Evolutionary conservation across 768 basidiomycete genomes (phyloP).

Genomic region (Lentinula detonsa): DNA sequence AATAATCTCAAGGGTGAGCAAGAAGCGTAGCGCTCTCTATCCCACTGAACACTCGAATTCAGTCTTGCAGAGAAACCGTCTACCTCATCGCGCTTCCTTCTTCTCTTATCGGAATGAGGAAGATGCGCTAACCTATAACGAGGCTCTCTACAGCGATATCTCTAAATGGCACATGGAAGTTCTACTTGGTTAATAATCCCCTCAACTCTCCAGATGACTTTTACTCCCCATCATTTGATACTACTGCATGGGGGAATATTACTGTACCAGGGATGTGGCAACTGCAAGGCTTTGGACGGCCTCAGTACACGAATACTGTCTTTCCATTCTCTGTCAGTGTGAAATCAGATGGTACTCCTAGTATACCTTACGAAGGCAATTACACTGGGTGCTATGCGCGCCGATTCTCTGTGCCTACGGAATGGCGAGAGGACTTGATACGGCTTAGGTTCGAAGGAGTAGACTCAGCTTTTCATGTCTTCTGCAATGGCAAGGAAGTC

Average conservation of each 20-base stretch:
- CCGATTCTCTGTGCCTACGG: not conserved
- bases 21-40: not conserved
- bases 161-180: constrained; percentile 8
- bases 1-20: constrained; percentile 1
- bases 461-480: constrained; percentile 9
- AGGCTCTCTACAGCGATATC: not conserved
- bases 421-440: not conserved
- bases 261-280: constrained; percentile 10
- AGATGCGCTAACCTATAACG: constrained; percentile 1
- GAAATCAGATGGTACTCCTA: not conserved
- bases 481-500: constrained; percentile 6
- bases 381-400: constrained; percentile 6
- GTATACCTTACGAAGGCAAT: constrained; percentile 4
- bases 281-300: constrained; percentile 8
- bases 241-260: constrained; percentile 3
- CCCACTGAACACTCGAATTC: not conserved
- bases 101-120: not conserved
- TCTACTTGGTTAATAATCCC: constrained; percentile 1
- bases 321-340: constrained; percentile 8
- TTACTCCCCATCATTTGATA: not conserved
- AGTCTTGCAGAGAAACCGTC: constrained; percentile 4
- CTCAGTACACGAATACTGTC: constrained; percentile 8
- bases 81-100: constrained; percentile 6
- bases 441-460: constrained; percentile 8
- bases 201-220: not conserved